Base-by-base conservation (phyloP, 2,329 filamentous ascomycete species). In the Trichoderma sp. region DNA sequence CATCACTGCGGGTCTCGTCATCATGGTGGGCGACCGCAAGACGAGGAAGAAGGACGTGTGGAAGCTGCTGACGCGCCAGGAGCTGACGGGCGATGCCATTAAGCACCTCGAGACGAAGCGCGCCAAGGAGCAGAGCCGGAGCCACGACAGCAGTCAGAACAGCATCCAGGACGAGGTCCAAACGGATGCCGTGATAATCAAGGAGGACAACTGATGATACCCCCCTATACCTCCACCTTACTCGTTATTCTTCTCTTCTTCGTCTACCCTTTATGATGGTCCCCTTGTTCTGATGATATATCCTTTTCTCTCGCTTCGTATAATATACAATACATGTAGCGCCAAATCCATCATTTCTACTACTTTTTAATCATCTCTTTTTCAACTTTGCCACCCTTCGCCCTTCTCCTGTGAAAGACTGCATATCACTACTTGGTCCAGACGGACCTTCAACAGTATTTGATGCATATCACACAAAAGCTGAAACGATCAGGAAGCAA, bases 11-110 rank as follows among this genome's bases (percentile, higher is more conserved):
- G 92, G 92, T 3, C 77, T 96, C 1, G 74, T 94, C 28, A 96
- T 96, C 73, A 87, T 82, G 69, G 81, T 92, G 17, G 92, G 92
- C 1, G 91, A 94, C 72, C 84, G 88, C 21, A 85, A 84, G 68
- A 93, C 91, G 2, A 82, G 92, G 58, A 96, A 96, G 82, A 94
- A 93, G 83, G 91, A 96, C 48, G 90, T 96, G 0, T 81, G 93
- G 24, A 88, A 93, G 72, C 83, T 88, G 51, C 85, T 95, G 77
- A 86, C 90, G 71, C 81, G 91, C 34, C 92, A 95, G 73, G 87
- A 92, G 68, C 76, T 96, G 64, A 96, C 92, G 57, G 74, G 81
- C 39, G 79, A 85, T 63, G 83, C 83, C 9, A 83, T 83, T 60
- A 78, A 81, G 66, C 80, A 81, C 61, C 76, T 82, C 65, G 77